Evolutionary conservation across 257 asterid genomes (phyloP).

Genomic region (Ajuga chamaepitys): DNA sequence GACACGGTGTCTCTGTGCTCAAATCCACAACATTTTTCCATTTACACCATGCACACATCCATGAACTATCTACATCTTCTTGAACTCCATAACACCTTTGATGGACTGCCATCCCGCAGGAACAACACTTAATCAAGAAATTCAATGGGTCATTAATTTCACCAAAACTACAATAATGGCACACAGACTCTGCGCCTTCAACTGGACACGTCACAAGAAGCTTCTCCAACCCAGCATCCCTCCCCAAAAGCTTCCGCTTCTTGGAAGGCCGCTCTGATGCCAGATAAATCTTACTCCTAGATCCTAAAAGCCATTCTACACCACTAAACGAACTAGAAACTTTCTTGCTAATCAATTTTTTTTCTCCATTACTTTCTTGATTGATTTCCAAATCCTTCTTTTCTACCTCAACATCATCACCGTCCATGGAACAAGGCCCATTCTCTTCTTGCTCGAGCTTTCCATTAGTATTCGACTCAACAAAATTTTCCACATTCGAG

Average conservation of each 20-base stretch:
- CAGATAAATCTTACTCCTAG: conserved; percentile 73
- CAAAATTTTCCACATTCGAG: conserved; percentile 15
- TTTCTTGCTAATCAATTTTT: conserved; percentile 20
- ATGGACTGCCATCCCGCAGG: conserved; percentile 81
- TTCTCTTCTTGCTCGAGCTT: conserved; percentile 29
- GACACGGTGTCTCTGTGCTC: conserved; percentile 49
- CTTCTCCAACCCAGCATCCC: conserved; percentile 89
- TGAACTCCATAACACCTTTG: conserved; percentile 95
- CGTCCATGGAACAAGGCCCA: conserved; percentile 43
- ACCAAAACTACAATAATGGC: conserved; percentile 83
- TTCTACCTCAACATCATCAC: conserved; percentile 33
- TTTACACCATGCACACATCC: conserved; percentile 95
- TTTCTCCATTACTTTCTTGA: conserved; percentile 26
- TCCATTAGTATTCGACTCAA: conserved; percentile 21
- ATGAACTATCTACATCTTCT: conserved; percentile 60
- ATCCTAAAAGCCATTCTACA: conserved; percentile 94
- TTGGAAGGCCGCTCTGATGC: conserved; percentile 84
- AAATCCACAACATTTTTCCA: conserved; percentile 30
- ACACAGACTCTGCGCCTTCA: conserved; percentile 59
- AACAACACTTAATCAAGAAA: conserved; percentile 56
- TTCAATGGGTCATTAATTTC: conserved; percentile 60
- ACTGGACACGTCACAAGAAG: conserved; percentile 72
- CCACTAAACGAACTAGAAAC: conserved; percentile 38
- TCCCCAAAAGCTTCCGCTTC: conserved; percentile 84
- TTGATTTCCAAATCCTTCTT: conserved; percentile 10